Evolutionary conservation across 305 asterid genomes (phyloP).

Genomic region (Fraxinus baroniana): DNA sequence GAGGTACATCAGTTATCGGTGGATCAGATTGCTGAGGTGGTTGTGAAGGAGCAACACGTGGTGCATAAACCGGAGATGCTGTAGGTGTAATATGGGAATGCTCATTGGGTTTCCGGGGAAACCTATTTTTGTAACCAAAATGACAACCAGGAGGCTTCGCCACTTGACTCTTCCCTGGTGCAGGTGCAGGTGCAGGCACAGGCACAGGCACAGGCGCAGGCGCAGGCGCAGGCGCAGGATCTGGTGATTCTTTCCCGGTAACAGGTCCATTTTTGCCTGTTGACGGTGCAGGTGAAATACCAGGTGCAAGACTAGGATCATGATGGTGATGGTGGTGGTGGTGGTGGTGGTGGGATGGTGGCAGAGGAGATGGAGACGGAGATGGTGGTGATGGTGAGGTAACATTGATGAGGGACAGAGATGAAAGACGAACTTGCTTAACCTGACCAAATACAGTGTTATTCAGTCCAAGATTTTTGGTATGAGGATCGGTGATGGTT

Average conservation of each 20-base stretch:
- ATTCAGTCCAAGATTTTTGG: conserved; percentile 84
- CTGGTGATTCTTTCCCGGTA: conserved; percentile 37
- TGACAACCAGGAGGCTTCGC: conserved; percentile 61
- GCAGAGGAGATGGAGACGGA: conserved; percentile 43
- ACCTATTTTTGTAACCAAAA: conserved; percentile 38
- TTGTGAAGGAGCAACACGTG: conserved; percentile 48
- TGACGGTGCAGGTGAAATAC: conserved; percentile 62
- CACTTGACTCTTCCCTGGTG: conserved; percentile 35
- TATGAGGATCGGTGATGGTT: conserved; percentile 61
- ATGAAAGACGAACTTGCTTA: conserved; percentile 88
- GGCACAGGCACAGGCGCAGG: conserved; percentile 32
- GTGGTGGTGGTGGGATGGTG: conserved; percentile 22
- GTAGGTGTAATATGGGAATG: conserved; percentile 44
- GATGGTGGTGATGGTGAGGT: conserved; percentile 48
- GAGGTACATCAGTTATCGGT: conserved; percentile 33
- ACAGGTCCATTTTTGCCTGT: conserved; percentile 29
- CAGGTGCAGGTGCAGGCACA: conserved; percentile 25
- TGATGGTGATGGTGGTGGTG: conserved; percentile 46
- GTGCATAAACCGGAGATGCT: conserved; percentile 53
- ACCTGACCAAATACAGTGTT: conserved; percentile 90
- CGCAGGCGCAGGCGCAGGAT: conserved; percentile 27
- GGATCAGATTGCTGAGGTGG: conserved; percentile 25
- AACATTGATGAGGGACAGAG: conserved; percentile 50
- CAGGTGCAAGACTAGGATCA: conserved; percentile 44
- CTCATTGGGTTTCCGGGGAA: conserved; percentile 45